These are phyloP conservation scores for Cercophora samala DNA, from an alignment of 495 filamentous ascomycete genomes.

Conservation along the genomic window DNA sequence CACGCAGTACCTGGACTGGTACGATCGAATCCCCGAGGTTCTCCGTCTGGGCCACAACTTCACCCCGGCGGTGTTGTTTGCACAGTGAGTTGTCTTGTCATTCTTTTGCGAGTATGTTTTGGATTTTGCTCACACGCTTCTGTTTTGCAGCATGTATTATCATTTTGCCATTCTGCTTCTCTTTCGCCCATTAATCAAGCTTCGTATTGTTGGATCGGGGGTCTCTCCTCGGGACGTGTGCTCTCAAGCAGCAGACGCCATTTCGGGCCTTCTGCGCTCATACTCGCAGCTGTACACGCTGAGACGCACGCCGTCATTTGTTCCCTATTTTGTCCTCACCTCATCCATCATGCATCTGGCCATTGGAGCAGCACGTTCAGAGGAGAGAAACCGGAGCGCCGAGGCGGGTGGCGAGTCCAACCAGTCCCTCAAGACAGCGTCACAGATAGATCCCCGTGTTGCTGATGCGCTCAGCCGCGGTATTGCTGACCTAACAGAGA, in stretches of 20 bases:
- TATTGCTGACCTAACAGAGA: slow-evolving; percentile 53
- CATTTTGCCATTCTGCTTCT: slow-evolving; percentile 61
- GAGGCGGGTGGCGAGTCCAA: slow-evolving; percentile 21
- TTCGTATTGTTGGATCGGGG: slow-evolving; percentile 54
- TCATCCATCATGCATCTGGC: slow-evolving; percentile 57
- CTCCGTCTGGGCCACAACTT: slow-evolving; percentile 56
- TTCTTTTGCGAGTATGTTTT: slow-evolving; percentile 1
- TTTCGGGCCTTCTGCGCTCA: slow-evolving; percentile 53
- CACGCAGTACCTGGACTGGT: slow-evolving; percentile 60
- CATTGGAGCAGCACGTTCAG: slow-evolving; percentile 36
- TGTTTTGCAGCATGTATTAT: slow-evolving; percentile 57
- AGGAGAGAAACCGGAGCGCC: slow-evolving; percentile 5
- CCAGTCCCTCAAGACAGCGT: slow-evolving; percentile 22
- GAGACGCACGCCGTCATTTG: slow-evolving; percentile 53
- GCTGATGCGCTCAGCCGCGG: slow-evolving; percentile 41
- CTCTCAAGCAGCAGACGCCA: slow-evolving; percentile 57
- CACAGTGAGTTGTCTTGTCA: slow-evolving; percentile 52
- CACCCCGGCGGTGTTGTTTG: slow-evolving; percentile 59
- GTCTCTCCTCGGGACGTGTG: slow-evolving; percentile 64
- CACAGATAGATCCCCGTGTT: slow-evolving; percentile 31
- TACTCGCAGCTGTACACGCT: slow-evolving; percentile 60
- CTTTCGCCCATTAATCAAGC: slow-evolving; percentile 63
- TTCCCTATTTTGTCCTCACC: slow-evolving; percentile 59
- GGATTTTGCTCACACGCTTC: not conserved
- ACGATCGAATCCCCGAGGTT: slow-evolving; percentile 56